These are phyloP conservation scores for Scedosporium apiospermum DNA, from an alignment of 2,329 filamentous ascomycete species.

Conservation along the genomic window DNA sequence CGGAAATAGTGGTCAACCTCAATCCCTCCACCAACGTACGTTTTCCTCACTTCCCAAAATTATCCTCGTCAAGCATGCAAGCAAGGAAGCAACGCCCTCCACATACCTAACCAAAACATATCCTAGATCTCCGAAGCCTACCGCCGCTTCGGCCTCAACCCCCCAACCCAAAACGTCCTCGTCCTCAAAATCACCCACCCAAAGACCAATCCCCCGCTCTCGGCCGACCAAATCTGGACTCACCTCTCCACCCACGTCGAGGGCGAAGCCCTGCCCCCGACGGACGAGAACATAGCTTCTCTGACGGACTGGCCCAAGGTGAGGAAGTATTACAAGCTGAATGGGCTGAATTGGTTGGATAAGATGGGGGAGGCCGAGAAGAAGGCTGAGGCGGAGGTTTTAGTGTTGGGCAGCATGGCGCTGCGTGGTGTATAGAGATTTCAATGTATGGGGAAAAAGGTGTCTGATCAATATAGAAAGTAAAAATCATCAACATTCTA, in stretches of 20 bases:
- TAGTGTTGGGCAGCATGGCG: slow-evolving; percentile 70
- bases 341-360: slow-evolving; percentile 43
- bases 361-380: slow-evolving; percentile 30
- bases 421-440: slow-evolving; percentile 7
- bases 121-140: slow-evolving; percentile 82
- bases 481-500: background rate
- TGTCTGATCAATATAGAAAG: slow-evolving; percentile 4
- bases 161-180: slow-evolving; percentile 62
- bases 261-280: slow-evolving; percentile 49
- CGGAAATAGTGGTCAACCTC: slow-evolving; percentile 74
- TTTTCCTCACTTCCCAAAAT: background rate
- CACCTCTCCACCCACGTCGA: slow-evolving; percentile 56
- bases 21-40: slow-evolving; percentile 73
- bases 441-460: background rate
- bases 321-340: slow-evolving; percentile 80
- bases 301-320: slow-evolving; percentile 60
- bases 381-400: slow-evolving; percentile 53
- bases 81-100: background rate
- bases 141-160: slow-evolving; percentile 72
- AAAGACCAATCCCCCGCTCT: slow-evolving; percentile 5
- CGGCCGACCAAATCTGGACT: slow-evolving; percentile 31
- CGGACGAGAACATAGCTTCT: slow-evolving; percentile 50
- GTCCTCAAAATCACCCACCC: slow-evolving; percentile 66
- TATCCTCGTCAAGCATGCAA: background rate
- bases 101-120: background rate